A percentile compares a stretch with the other conserved stretches of the same genome.
These are phyloP conservation scores for Euphorbia neoarborescens DNA, from an alignment of 441 rosid species.

Conservation along the genomic window DNA sequence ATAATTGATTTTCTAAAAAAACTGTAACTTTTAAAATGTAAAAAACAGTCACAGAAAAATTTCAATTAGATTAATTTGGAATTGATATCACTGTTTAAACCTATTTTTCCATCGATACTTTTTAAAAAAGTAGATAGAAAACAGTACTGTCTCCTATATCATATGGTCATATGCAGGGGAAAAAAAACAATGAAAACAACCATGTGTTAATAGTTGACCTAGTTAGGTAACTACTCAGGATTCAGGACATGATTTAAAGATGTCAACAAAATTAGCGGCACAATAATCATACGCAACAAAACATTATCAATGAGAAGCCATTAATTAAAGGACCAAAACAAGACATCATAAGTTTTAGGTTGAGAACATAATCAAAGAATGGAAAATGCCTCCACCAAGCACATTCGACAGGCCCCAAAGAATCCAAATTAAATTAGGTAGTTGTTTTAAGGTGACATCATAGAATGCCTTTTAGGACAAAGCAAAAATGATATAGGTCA, in stretches of 20 bases:
- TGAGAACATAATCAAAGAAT: neutral
- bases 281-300: neutral
- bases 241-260: neutral
- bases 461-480: neutral
- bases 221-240: slow-evolving; percentile 1
- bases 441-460: neutral
- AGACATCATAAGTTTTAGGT: neutral
- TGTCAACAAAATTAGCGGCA: neutral
- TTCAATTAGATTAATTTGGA: too few relatives aligned
- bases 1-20: too few relatives aligned
- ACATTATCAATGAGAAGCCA: too few relatives aligned
- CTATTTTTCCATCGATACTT: too few relatives aligned
- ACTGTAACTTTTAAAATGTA: too few relatives aligned
- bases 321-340: neutral
- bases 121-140: too few relatives aligned
- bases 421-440: neutral
- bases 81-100: too few relatives aligned
- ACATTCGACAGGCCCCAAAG: neutral
- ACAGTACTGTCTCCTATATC: neutral
- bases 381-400: neutral
- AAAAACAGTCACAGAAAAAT: too few relatives aligned
- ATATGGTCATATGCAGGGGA: neutral
- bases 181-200: neutral
- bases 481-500: neutral
- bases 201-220: too few relatives aligned